A percentile compares a stretch with the other conserved stretches of the same genome.
These are phyloP conservation scores for Spatholobus suberectus DNA, from an alignment of 306 rosid genomes.

Conservation along the genomic window DNA sequence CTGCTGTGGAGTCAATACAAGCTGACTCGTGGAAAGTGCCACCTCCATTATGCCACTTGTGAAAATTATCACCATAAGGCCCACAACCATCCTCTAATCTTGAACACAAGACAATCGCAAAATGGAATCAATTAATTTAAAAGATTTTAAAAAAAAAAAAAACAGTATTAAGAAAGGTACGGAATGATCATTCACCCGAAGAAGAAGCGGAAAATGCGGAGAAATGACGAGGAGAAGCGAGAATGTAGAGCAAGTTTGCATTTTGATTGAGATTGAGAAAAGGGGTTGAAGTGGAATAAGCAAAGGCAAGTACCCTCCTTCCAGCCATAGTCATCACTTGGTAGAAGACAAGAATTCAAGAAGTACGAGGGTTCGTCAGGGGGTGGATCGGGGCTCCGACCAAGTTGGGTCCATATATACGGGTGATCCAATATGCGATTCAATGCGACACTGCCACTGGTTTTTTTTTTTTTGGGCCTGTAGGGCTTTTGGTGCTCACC, in stretches of 20 bases:
- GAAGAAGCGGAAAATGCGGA: conserved; percentile 13
- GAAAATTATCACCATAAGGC: conserved; percentile 52
- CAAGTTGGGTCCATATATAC: not conserved
- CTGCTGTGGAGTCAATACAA: conserved; percentile 67
- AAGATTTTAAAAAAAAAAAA: not conserved
- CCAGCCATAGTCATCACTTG: conserved; percentile 37
- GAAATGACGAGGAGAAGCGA: conserved; percentile 20
- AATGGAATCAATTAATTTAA: conserved; percentile 3
- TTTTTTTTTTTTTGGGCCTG: not conserved
- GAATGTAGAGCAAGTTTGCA: conserved; percentile 10
- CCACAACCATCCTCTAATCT: conserved; percentile 56
- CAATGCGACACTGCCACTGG: not conserved
- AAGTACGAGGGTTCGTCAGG: not conserved
- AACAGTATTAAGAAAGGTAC: not conserved
- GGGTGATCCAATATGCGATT: not conserved
- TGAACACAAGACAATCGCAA: conserved; percentile 48
- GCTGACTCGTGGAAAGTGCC: conserved; percentile 76
- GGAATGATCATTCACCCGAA: conserved; percentile 38
- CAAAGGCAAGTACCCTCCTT: conserved; percentile 51
- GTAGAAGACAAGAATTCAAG: not conserved
- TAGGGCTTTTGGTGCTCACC: no score
- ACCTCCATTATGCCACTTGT: conserved; percentile 82
- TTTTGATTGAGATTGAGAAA: conserved; percentile 16
- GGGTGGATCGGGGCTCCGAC: conserved; percentile 5
- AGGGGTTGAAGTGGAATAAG: conserved; percentile 36